Percentiles rank a stretch among this genome's conserved stretches.
Conservation (phyloP, 345 rosid species). For the Euphorbia lathyris region DNA sequence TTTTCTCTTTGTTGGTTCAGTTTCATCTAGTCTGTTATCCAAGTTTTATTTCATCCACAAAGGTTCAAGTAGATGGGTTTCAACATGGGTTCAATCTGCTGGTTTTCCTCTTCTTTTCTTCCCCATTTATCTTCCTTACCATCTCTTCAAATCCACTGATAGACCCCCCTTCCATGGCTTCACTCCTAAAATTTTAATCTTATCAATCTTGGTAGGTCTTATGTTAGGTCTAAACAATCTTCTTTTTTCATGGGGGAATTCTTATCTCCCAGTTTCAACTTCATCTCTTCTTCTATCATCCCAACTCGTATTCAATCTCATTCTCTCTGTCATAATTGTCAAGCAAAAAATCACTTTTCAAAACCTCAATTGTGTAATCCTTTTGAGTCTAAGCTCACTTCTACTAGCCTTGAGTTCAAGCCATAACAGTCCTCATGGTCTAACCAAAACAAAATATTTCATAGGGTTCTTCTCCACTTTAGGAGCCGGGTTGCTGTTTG, state of each 20-base stretch:
- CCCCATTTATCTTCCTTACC: conserved; percentile 52
- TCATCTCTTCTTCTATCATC: conserved; percentile 81
- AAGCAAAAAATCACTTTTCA: conserved; percentile 69
- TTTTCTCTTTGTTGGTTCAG: conserved; percentile 60
- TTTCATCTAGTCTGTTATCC: conserved; percentile 63
- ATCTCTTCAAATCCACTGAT: conserved; percentile 36
- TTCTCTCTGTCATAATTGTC: conserved; percentile 80
- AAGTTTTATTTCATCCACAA: conserved; percentile 80
- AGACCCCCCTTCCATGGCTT: conserved; percentile 59
- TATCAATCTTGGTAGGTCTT: conserved; percentile 57
- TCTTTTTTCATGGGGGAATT: conserved; percentile 81
- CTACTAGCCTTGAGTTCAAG: conserved; percentile 58
- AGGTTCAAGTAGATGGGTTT: conserved; percentile 85
- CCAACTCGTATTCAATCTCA: conserved; percentile 73
- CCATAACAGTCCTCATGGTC: conserved; percentile 47
- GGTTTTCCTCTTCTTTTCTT: conserved; percentile 82
- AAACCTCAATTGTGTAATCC: conserved; percentile 72
- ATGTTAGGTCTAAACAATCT: conserved; percentile 84
- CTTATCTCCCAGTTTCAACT: conserved; percentile 87
- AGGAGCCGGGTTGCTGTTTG: conserved; percentile 82
- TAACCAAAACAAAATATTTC: conserved; percentile 55
- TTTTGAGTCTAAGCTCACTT: conserved; percentile 75
- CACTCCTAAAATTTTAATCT: conserved; percentile 39
- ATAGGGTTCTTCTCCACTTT: conserved; percentile 63
- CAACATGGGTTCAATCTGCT: conserved; percentile 86